Conservation (phyloP, 2,329 filamentous ascomycete species). For the Fusarium sp. region DNA sequence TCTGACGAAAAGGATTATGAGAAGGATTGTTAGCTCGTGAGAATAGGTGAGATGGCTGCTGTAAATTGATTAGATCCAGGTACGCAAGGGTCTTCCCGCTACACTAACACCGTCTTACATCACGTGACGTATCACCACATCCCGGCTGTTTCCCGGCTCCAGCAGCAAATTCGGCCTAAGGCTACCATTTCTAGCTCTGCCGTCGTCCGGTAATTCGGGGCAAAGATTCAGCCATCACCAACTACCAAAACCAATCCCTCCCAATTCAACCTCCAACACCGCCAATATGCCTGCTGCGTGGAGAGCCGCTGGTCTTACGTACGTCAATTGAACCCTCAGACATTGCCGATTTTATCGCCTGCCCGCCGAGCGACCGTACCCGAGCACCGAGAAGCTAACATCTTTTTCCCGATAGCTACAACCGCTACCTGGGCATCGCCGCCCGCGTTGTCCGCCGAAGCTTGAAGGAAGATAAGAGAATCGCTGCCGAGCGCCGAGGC, state of each 20-base stretch:
- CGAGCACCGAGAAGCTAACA: conserved; percentile 51
- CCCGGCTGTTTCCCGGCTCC: conserved; percentile 32
- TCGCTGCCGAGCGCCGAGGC: conserved; percentile 88
- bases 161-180: conserved; percentile 46
- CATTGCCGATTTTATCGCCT: conserved; percentile 6
- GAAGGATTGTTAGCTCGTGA: background rate
- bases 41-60: background rate
- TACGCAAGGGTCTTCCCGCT: background rate
- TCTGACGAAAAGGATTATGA: background rate
- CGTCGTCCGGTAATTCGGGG: conserved; percentile 48
- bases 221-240: conserved; percentile 53
- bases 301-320: conserved; percentile 98
- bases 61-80: conserved; percentile 6
- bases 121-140: conserved; percentile 15
- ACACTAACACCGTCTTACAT: background rate
- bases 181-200: conserved; percentile 41
- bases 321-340: conserved; percentile 60
- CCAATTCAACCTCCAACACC: conserved; percentile 52
- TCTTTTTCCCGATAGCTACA: conserved; percentile 77
- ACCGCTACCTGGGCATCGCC: conserved; percentile 97
- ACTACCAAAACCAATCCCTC: conserved; percentile 45
- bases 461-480: conserved; percentile 93
- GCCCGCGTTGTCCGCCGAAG: conserved; percentile 95
- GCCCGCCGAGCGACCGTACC: conserved; percentile 23
- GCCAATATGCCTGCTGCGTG: conserved; percentile 95